Percentiles rank a stretch among this genome's conserved stretches.
Evolutionary conservation across 1,284 basidiomycete species (phyloP).

Genomic region (Anthracocystis walkeri): DNA sequence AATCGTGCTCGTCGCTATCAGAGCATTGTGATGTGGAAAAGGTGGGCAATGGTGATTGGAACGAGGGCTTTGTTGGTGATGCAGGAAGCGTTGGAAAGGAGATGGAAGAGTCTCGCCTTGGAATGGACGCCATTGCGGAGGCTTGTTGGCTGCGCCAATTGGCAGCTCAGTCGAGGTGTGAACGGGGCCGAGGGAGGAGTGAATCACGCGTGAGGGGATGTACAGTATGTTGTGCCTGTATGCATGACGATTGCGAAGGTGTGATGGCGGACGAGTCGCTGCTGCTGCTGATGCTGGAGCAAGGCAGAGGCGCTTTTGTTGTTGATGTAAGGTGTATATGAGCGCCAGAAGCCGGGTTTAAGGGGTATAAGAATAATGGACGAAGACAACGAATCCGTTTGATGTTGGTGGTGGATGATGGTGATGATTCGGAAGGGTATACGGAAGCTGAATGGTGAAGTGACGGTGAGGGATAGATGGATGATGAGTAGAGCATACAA

Average conservation of each 20-base stretch:
- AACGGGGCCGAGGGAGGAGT: neutral
- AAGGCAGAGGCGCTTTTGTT: too few relatives aligned
- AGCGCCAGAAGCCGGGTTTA: neutral
- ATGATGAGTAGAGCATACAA: conserved; percentile 4
- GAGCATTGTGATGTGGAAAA: conserved; percentile 29
- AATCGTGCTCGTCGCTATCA: conserved; percentile 3
- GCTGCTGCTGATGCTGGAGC: too few relatives aligned
- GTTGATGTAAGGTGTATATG: too few relatives aligned
- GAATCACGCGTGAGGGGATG: neutral
- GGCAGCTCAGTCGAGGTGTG: neutral
- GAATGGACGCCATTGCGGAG: conserved; percentile 27
- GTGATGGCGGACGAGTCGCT: neutral
- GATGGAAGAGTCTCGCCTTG: conserved; percentile 38
- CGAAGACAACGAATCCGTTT: neutral
- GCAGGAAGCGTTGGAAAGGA: conserved; percentile 40
- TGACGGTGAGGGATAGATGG: neutral
- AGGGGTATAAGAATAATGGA: neutral
- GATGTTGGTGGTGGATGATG: conserved; percentile 7
- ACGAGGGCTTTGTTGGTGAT: conserved; percentile 22
- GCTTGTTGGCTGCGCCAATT: neutral
- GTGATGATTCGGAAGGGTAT: neutral
- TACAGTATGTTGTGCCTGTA: neutral
- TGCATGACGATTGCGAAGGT: conserved; percentile 4
- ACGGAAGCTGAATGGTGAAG: neutral
- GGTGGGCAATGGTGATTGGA: conserved; percentile 16